Base-by-base conservation (phyloP, 306 rosid genomes). In the Gleditsia sinensis region DNA sequence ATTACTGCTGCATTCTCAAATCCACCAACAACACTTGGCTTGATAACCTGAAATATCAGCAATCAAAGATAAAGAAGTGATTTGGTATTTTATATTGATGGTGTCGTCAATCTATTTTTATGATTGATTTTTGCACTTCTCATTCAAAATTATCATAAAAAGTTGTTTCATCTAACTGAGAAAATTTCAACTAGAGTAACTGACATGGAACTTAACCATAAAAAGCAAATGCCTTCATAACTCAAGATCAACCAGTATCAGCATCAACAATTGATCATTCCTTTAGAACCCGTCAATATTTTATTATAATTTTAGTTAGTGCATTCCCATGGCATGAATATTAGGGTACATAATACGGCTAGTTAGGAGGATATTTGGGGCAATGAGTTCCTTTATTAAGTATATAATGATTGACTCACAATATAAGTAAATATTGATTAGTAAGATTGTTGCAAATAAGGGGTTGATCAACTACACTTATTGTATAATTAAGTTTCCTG, bases 11-110 rank as follows among this genome's bases (percentile, higher is more conserved):
- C 88, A 79, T 86, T 90, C 89, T 86, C 98, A 83, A 94, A 94
- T 71, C 98, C 97, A 59, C 96, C 98, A 80, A 94, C 84, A 54
- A 91, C 89, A 73, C 96, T 88, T 60, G 98, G 98, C 81, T 91
- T 94, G 76, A 94, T 94, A 71, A 94, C 97, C 98, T 94, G 82
- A 82, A 78, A 84, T 37, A 63, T 63, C 28, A 33, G 59, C 4
- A 72, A 71, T 53, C 32, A 12, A 60, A 53, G 56, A 66, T 30
- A 57, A 42, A 16, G 10, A 75, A 40, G 7, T 9, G 30, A 48
- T 8, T 71, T 25, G 49, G 36, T 48, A 51, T 54, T 80, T 17
- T 60, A 55, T 67, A 67, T 50, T 17, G 34, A 82, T 51, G 42
- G 73, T 23, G 54, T 32, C 10, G 67, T 69, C 48, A 57, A 39